Percentiles rank a stretch among this genome's conserved stretches.
Evolutionary conservation across 2,329 filamentous ascomycete species (phyloP).

Genomic region (Colletotrichum tofieldiae): DNA sequence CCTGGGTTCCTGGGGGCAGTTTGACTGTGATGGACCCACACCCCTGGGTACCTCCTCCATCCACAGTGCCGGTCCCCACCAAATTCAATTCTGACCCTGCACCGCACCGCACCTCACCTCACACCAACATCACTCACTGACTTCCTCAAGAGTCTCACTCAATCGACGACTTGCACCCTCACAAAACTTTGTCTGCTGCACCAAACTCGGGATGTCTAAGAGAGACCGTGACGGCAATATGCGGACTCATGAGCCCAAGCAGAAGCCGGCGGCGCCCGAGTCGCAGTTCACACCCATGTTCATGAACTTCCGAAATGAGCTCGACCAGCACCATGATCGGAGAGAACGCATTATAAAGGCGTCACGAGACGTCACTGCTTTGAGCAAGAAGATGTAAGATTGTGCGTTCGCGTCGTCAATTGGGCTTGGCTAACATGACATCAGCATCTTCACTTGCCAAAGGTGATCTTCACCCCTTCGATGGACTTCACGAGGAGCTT

Average conservation of each 20-base stretch:
- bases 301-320: constrained; percentile 85
- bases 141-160: constrained; percentile 20
- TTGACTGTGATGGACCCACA: constrained; percentile 17
- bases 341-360: constrained; percentile 92
- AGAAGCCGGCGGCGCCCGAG: constrained; percentile 53
- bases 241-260: constrained; percentile 55
- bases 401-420: rapidly evolving
- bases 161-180: background rate
- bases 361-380: constrained; percentile 91
- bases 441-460: constrained; percentile 58
- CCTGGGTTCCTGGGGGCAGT: background rate
- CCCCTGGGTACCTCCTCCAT: background rate
- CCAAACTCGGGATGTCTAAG: constrained; percentile 54
- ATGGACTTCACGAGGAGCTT: background rate
- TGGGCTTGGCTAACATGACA: constrained; percentile 7
- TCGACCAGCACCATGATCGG: constrained; percentile 95
- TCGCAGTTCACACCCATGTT: constrained; percentile 81
- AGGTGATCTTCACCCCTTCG: constrained; percentile 48
- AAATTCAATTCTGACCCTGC: constrained; percentile 36
- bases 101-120: constrained; percentile 7
- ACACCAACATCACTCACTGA: constrained; percentile 24
- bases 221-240: constrained; percentile 68
- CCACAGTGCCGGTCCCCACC: constrained; percentile 24
- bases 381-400: constrained; percentile 95
- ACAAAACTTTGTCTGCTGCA: background rate